Percentiles rank a stretch among this genome's conserved stretches.
phyloP scores from a whole-genome alignment of 2,329 filamentous ascomycete species.

The Penicillium hesseltinei region DNA sequence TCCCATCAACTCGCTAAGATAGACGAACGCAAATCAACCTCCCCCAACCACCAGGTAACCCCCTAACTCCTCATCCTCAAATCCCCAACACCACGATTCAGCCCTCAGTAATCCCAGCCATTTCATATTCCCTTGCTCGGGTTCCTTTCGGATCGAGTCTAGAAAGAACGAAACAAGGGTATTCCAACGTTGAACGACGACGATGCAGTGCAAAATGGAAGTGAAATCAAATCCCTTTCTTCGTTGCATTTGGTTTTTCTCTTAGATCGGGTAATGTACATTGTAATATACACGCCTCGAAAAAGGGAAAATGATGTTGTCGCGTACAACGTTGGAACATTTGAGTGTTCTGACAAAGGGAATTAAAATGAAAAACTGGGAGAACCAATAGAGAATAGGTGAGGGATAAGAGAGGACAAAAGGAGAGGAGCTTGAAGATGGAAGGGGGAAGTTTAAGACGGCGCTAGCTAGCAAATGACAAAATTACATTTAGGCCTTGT shows the following conservation, averaged over 20 bases:
- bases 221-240: constrained; percentile 24
- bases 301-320: constrained; percentile 35
- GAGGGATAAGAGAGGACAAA: neutral
- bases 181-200: neutral
- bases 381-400: constrained; percentile 10
- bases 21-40: constrained; percentile 11
- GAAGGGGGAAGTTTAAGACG: constrained; percentile 25
- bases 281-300: constrained; percentile 43
- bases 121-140: constrained; percentile 4
- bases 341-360: constrained; percentile 26
- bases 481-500: constrained; percentile 49
- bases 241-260: constrained; percentile 16
- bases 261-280: constrained; percentile 44
- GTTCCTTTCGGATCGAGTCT: constrained; percentile 11
- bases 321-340: constrained; percentile 11
- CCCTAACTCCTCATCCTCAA: neutral
- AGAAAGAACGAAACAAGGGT: constrained; percentile 1
- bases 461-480: constrained; percentile 40
- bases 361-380: constrained; percentile 22
- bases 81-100: neutral
- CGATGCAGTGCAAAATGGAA: constrained; percentile 7
- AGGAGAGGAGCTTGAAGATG: constrained; percentile 11
- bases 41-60: neutral
- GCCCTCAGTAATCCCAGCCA: neutral
- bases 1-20: constrained; percentile 27